Base-by-base conservation (phyloP, 2,329 filamentous ascomycete species). In the Ophiostoma sp. region DNA sequence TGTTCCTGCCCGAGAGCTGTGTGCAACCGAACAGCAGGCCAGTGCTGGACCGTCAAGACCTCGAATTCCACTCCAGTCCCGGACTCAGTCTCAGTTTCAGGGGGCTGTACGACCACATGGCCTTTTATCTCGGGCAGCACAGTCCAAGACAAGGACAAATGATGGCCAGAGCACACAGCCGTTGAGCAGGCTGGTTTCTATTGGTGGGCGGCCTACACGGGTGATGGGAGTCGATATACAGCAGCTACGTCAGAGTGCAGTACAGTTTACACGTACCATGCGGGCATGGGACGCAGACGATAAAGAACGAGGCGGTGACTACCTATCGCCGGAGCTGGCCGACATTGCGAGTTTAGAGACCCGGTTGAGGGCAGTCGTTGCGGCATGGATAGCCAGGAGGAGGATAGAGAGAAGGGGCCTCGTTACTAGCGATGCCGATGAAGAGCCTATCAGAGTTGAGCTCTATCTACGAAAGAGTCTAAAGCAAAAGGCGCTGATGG, bases 381-480 rank as follows among this genome's bases (percentile, higher is more conserved):
- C 70, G 2, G 27, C 57, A 20, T 74, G 72, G 73, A 36, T 73
- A 69, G 65, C 54, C 5, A 71, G 27, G 35, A 69, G 20, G 7
- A 67, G n/a, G 33, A 13, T 54, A 2, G 64, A n/a, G 35, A 39
- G 27, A 36, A 67, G 54, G 3, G 48, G 17, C 6, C 11, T 10
- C 8, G 15, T n/a, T 13, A 23, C 48, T 54, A 6, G 48, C 6
- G 48, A 54, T 54, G n/a, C 6, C 20, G 52, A 27, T 6, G 60
- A n/a, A 36, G 67, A 67, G 48, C 33, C 67, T 11, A 64, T 71
- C 3, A 39, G 72, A 36, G 67, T 73, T 7, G 72, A 73, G 54
- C 66, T 73, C 5, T 72, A 73, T 48, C 54, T 73, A 20, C n/a
- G 68, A 4, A 71, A 68, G 33, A 68, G 71, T 20, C 35, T 74